phyloP scores from a whole-genome alignment of 768 basidiomycete species.

The Phylloporus scabripes region DNA sequence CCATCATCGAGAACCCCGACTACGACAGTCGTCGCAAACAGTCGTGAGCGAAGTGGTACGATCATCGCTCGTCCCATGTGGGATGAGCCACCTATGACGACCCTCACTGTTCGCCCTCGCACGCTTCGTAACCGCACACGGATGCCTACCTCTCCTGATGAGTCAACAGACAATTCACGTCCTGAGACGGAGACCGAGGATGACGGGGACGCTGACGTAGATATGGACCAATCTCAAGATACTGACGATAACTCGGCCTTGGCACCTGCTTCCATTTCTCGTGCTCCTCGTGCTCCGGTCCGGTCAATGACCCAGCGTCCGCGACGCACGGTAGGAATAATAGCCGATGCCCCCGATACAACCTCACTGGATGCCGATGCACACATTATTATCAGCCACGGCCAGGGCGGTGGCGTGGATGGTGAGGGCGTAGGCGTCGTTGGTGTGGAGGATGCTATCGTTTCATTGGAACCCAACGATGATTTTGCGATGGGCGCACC shows the following conservation, averaged over 20 bases:
- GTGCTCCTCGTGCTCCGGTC: constrained; percentile 21
- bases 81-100: constrained; percentile 37
- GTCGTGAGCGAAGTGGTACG: constrained; percentile 71
- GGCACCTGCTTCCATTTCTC: constrained; percentile 29
- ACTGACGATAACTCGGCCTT: constrained; percentile 27
- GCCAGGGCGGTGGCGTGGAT: constrained; percentile 35
- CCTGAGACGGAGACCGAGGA: constrained; percentile 78
- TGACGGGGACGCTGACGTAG: constrained; percentile 53
- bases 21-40: constrained; percentile 49
- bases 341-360: constrained; percentile 35
- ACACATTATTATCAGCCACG: constrained; percentile 49
- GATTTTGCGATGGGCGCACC: constrained; percentile 89
- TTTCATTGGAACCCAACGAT: constrained; percentile 74
- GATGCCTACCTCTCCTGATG: constrained; percentile 36
- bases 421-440: constrained; percentile 38
- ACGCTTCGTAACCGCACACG: constrained; percentile 27
- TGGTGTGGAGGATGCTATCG: constrained; percentile 71
- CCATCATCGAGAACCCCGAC: constrained; percentile 60
- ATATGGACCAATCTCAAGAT: constrained; percentile 39
- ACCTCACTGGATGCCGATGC: constrained; percentile 39
- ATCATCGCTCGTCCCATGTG: constrained; percentile 62
- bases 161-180: constrained; percentile 47
- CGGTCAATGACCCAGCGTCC: constrained; percentile 33
- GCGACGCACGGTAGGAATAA: constrained; percentile 44
- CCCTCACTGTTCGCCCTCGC: constrained; percentile 27